Evolutionary conservation across 345 rosid genomes (phyloP).

Genomic region (Pistacia integerrima): DNA sequence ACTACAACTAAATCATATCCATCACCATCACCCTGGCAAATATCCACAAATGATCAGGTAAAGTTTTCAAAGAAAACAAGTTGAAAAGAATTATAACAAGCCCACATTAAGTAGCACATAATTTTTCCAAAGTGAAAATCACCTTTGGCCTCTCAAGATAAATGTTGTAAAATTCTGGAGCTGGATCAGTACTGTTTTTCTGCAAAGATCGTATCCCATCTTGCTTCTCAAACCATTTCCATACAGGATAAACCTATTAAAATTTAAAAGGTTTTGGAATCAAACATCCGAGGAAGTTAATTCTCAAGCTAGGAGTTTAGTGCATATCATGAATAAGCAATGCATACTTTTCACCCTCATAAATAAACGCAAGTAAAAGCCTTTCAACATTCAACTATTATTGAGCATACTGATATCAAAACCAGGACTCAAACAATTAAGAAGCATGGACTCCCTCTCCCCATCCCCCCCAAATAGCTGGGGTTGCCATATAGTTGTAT

Average conservation of each 20-base stretch:
- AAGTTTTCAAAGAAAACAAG: conserved; percentile 25
- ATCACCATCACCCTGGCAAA: conserved; percentile 95
- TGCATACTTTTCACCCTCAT: conserved; percentile 2
- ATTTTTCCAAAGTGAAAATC: conserved; percentile 16
- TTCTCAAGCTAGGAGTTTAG: conserved; percentile 9
- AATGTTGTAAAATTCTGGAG: conserved; percentile 99
- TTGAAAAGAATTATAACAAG: conserved; percentile 18
- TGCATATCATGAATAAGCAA: not conserved
- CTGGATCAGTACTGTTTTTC: conserved; percentile 91
- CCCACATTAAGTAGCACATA: conserved; percentile 16
- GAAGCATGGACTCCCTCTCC: not conserved
- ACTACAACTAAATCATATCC: conserved; percentile 99
- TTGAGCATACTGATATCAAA: not conserved
- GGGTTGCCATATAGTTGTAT: not conserved
- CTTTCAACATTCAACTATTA: not conserved
- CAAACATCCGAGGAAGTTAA: conserved; percentile 2
- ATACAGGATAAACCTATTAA: conserved; percentile 92
- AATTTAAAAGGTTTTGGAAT: conserved; percentile 17
- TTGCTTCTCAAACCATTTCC: conserved; percentile 99
- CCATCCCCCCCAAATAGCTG: not conserved
- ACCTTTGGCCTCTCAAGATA: conserved; percentile 99
- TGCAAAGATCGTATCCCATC: conserved; percentile 98
- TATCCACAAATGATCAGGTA: conserved; percentile 26
- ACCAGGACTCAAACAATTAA: not conserved
- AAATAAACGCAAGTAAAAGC: not conserved